Conservation (phyloP, 768 basidiomycete species). For the Boletus edulis region DNA sequence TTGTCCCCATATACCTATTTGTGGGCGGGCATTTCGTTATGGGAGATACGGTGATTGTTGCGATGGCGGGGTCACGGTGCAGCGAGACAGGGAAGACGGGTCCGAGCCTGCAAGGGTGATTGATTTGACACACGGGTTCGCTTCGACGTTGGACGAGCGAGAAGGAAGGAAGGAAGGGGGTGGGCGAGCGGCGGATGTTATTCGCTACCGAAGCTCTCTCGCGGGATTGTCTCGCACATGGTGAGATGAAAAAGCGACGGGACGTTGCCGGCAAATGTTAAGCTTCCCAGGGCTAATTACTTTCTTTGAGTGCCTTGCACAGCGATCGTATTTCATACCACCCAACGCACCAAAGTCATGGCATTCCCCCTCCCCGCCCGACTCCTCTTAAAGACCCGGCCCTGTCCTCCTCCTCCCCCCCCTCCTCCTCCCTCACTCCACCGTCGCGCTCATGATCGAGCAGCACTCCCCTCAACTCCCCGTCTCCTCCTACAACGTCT, state of each 20-base stretch:
- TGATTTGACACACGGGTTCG: slow-evolving; percentile 8
- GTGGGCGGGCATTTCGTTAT: slow-evolving; percentile 17
- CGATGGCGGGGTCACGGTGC: slow-evolving; percentile 5
- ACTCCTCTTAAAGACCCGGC: slow-evolving; percentile 21
- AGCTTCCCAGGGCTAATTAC: slow-evolving; percentile 35
- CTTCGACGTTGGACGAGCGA: slow-evolving; percentile 21
- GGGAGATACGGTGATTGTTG: slow-evolving; percentile 17
- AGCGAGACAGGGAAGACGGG: slow-evolving; percentile 7
- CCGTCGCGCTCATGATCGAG: slow-evolving; percentile 52
- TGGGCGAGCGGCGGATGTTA: slow-evolving; percentile 18
- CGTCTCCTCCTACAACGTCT: slow-evolving; percentile 59
- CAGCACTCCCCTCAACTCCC: slow-evolving; percentile 39
- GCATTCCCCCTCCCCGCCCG: slow-evolving; percentile 2
- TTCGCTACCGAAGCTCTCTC: slow-evolving; percentile 39
- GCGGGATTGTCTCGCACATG: slow-evolving; percentile 28
- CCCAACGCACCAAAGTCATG: background rate
- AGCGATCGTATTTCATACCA: slow-evolving; percentile 34
- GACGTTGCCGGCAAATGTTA: slow-evolving; percentile 34
- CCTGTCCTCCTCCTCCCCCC: slow-evolving; percentile 3
- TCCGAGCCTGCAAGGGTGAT: slow-evolving; percentile 8
- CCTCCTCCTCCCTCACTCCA: slow-evolving; percentile 3
- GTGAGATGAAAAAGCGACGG: slow-evolving; percentile 28
- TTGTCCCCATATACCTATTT: slow-evolving; percentile 25
- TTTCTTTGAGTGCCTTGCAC: slow-evolving; percentile 32
- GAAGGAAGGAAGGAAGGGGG: background rate